Base-by-base conservation (phyloP, 2,329 filamentous ascomycete genomes). In the Aspergillus caelatus region DNA sequence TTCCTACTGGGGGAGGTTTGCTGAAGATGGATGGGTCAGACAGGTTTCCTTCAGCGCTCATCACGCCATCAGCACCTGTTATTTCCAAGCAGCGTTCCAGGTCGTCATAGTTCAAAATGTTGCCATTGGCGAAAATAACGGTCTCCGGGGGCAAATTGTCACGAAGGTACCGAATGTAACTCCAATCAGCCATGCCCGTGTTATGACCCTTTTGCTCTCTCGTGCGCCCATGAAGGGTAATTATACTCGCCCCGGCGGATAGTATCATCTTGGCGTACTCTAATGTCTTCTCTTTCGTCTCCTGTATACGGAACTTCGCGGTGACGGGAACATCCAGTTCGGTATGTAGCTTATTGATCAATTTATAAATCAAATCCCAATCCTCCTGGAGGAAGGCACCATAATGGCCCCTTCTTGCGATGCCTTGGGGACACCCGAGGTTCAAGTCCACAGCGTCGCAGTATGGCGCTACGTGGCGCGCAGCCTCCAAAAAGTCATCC, bases 401-500 rank as follows among this genome's bases (percentile, higher is more conserved):
- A 73, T 99, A 99, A 75, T 92, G 89, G 10, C 95, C 95, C 75
- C 91, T 91, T 75, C 88, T 88, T 39, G 95, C 95, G 69, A 99
- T 99, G 1, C 94, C 94, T 75, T 99, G 95, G 0, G 95, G 95
- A 79, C 95, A 99, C 9, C 95, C 95, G 5, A 99, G 83, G 76
- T 99, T 99, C 70, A 99, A 81, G 77, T 99, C 95, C 4, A 99
- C 91, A 9, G 95, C 95, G 76, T 99, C 95, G 78, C 94, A 98
- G 77, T 94, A 91, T 0, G 93, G 92, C 6, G 91, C 89, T 0
- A 93, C 94, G 65, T 89, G 85, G 67, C 86, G 85, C 0, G 94
- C 95, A 0, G 95, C 93, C 32, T 85, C 75, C 11, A 83, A 68
- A 16, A 83, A 76, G 28, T 83, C 80, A 52, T 82, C 77, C 0